Conservation (phyloP, 768 basidiomycete genomes). For the Tulasnella sp. region DNA sequence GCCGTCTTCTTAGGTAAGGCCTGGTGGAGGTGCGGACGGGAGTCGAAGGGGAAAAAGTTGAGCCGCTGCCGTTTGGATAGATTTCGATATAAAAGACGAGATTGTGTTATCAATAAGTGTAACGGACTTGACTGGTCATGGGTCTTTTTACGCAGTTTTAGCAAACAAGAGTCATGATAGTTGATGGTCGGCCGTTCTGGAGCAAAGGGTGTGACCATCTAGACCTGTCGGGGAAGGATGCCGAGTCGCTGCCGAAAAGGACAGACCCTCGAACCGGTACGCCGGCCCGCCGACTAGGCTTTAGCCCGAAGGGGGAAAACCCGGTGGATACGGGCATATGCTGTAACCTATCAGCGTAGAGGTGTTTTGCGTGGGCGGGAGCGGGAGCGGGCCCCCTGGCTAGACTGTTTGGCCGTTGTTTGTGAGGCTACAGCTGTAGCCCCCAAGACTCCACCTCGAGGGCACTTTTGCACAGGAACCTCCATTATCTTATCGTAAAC, state of each 20-base stretch:
- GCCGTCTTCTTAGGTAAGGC: conserved; percentile 9
- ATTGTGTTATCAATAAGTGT: neutral
- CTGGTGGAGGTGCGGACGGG: neutral
- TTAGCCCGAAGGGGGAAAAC: neutral
- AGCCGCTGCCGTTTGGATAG: neutral
- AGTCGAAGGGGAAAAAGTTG: neutral
- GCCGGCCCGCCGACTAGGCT: neutral
- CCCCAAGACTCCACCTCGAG: too few species aligned
- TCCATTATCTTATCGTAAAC: too few species aligned
- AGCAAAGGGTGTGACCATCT: neutral
- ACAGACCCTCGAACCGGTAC: neutral
- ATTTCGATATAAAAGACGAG: neutral
- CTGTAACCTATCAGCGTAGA: too few species aligned
- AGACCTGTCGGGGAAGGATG: neutral
- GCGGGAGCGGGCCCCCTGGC: too few species aligned
- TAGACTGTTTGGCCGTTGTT: too few species aligned
- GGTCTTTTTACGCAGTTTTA: neutral
- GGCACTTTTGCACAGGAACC: too few species aligned
- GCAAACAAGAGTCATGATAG: neutral
- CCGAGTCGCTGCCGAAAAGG: neutral
- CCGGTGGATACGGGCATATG: neutral
- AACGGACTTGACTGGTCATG: neutral
- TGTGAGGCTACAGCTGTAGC: too few species aligned
- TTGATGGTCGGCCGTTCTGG: neutral
- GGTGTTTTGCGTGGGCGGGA: too few species aligned